Evolutionary conservation across 345 rosid species (phyloP), one percentile per base, ranked within the genome.

Genomic region (Eucalyptus tenuipes): DNA sequence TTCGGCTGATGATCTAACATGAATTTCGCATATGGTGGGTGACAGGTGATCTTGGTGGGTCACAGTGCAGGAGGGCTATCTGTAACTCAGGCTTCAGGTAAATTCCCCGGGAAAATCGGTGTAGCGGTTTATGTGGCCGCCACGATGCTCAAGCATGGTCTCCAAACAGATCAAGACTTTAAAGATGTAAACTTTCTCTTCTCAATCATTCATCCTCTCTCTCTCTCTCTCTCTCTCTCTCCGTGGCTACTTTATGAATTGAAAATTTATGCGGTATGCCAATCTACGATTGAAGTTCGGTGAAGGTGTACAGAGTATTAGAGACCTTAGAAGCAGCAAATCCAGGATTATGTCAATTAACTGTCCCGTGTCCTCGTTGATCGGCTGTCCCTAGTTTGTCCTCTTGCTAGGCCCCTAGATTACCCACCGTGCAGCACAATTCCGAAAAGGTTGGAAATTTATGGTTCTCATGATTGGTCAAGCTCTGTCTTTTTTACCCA

Each of bases 1-100:
- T 75, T 37, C 25, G 14, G 49, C 31, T 45, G 52, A 87, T 45
- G 33, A 59, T 57, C 25, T 59, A 13, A 59, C 15, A 44, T 31
- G 86, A 85, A 47, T 49, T 49, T 53, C 45, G 87, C 9, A 49
- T n/a, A 10, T 49, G 48, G 40, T 86, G 37, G 27, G 49, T 27
- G 86, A 17, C 90, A 97, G 99, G 99, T 97, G 81, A 92, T 97
- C 89, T 88, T 97, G 90, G 98, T 96, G 24, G 99, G 98, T 5
- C 99, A 97, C 85, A 97, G 99, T 88, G 99, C 99, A 7, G 99
- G 98, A 87, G 99, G 99, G 61, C 92, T 97, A 57, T 95, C 95
- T 87, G 88, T 97, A 64, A 97, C 99, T 7, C 92, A 93, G 85
- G 96, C 95, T 49, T 92, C 91, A 87, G 93, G 93, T 66, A 93